Base-by-base conservation (phyloP, 352 stramenopile species). In the Peronospora destructor region DNA sequence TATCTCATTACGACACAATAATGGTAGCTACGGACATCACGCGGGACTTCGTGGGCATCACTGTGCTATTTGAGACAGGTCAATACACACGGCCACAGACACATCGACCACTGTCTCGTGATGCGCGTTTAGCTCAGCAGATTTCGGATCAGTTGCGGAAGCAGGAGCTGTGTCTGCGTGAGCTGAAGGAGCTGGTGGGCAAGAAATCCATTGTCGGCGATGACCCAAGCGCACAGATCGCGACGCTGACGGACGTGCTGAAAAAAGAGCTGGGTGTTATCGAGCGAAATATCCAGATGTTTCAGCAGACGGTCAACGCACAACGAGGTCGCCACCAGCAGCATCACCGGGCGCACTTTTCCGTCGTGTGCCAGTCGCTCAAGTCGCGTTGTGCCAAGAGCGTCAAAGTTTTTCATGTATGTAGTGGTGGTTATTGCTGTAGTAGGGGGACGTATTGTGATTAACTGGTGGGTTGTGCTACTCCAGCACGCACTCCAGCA, bases 31-130 rank as follows among this genome's bases (percentile, higher is more conserved):
- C 67, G 71, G 81, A 92, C 64, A 75, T 79, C 21, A 92, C 81
- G 56, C 80, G 72, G 64, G 78, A 92, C 60, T 92, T 92, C 38
- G 77, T 89, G 39, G 76, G 80, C 53, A 88, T 92, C 59, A 80
- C 76, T 37, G 72, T 90, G 67, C 75, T 92, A 23, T 92, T 90
- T 36, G 77, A 87, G 58, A 85, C 73, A 19, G 74, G 78, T n/a
- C 53, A 36, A 14, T 53, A 41, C 14, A 58, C 52, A 28, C 65
- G 68, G 29, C 54, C 66, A 28, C 70, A 74, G 25, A 69, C 62
- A 3, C 76, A 92, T 50, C 61, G 70, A 1, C 82, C 82, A 33
- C 62, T 92, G 25, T 92, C 82, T 8, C 63, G 76, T 10, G 78
- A 88, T 49, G 76, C 82, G 36, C 72, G 78, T 2, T 58, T 76